Percentiles rank a stretch among this genome's conserved stretches.
Conservation (phyloP, 106 monocot genomes). For the Triglochin maritima region DNA sequence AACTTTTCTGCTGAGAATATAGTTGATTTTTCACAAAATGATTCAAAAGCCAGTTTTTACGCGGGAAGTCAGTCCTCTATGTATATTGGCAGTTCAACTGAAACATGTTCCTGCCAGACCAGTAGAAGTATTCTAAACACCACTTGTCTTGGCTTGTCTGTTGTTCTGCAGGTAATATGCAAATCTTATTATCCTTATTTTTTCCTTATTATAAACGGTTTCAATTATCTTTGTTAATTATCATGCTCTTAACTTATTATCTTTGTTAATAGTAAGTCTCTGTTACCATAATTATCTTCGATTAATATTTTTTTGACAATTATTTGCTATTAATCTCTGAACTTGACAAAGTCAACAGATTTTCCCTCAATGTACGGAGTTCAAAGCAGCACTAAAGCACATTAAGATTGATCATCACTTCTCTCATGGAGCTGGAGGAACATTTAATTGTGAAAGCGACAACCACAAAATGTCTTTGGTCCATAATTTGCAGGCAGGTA, state of each 20-base stretch:
- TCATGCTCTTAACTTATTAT: not conserved
- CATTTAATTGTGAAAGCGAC: conserved; percentile 1
- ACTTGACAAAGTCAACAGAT: conserved; percentile 45
- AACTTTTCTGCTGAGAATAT: conserved; percentile 11
- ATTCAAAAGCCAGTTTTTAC: conserved; percentile 21
- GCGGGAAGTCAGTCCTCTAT: conserved; percentile 37
- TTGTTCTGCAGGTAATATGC: conserved; percentile 59
- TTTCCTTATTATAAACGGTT: not conserved
- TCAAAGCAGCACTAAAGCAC: conserved; percentile 39
- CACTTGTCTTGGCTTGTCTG: conserved; percentile 33
- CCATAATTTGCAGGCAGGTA: conserved; percentile 25
- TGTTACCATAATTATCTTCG: not conserved
- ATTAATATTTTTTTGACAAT: not conserved
- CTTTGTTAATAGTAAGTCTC: not conserved
- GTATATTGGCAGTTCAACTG: conserved; percentile 31
- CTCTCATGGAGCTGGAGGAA: conserved; percentile 12
- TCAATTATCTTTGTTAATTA: not conserved
- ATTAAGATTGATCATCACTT: conserved; percentile 57
- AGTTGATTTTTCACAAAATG: conserved; percentile 5
- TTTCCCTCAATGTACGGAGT: conserved; percentile 36
- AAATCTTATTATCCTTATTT: not conserved
- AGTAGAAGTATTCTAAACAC: conserved; percentile 42
- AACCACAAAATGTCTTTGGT: conserved; percentile 15
- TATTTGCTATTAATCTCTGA: not conserved
- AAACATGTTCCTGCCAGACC: conserved; percentile 12